Evolutionary conservation across 148 eudicot species (phyloP).

Genomic region (Cornus suecica): DNA sequence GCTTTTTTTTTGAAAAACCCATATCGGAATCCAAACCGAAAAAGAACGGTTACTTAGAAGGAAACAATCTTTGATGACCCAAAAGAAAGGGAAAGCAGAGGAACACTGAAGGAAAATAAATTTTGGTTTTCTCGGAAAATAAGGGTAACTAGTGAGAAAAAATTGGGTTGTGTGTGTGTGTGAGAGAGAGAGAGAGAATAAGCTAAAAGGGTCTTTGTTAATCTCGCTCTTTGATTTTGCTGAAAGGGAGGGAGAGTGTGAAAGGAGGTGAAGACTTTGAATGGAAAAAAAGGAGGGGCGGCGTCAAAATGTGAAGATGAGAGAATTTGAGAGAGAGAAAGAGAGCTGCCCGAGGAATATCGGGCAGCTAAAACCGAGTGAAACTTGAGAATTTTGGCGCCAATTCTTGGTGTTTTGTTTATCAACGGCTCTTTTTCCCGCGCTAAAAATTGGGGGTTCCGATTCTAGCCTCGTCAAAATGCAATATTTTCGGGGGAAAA

Average conservation of each 20-base stretch:
- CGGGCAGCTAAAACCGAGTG: slow-evolving; percentile 37
- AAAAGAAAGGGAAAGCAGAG: background rate
- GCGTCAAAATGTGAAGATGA: slow-evolving; percentile 18
- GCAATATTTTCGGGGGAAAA: background rate
- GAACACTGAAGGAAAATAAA: background rate
- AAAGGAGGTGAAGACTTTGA: slow-evolving; percentile 15
- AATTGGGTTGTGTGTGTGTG: background rate
- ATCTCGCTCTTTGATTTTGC: background rate
- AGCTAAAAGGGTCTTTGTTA: slow-evolving; percentile 20
- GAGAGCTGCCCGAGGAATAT: slow-evolving; percentile 35
- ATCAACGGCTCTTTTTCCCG: slow-evolving; percentile 66
- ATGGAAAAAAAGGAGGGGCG: slow-evolving; percentile 20
- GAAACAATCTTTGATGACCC: background rate
- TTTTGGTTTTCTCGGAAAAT: background rate
- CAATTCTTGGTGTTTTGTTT: slow-evolving; percentile 28
- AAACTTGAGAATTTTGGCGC: slow-evolving; percentile 42
- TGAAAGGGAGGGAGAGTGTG: background rate
- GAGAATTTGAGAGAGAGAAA: slow-evolving; percentile 3
- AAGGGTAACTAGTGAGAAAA: background rate
- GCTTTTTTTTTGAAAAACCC: slow-evolving; percentile 53
- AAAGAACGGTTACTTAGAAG: background rate
- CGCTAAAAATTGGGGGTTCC: slow-evolving; percentile 11
- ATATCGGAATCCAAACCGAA: slow-evolving; percentile 18
- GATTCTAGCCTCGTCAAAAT: background rate
- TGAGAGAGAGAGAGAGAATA: slow-evolving; percentile 1